These are phyloP conservation scores for Plectosphaerella plurivora DNA, from an alignment of 2,329 filamentous ascomycete species.

Conservation along the genomic window DNA sequence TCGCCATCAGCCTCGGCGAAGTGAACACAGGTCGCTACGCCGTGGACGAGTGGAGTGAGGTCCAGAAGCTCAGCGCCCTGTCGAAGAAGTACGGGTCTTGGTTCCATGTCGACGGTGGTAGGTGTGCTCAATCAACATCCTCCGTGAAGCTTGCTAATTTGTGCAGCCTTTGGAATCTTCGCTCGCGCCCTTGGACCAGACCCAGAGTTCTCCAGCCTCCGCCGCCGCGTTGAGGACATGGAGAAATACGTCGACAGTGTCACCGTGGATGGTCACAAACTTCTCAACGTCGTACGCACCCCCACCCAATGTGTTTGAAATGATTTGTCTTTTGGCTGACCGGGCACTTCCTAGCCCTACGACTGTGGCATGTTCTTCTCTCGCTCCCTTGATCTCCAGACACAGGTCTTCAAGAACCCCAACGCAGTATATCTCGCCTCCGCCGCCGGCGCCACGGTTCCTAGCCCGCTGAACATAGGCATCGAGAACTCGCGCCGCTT, in stretches of 20 bases:
- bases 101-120: conserved; percentile 82
- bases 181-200: conserved; percentile 58
- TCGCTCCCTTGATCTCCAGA: conserved; percentile 53
- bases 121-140: conserved; percentile 13
- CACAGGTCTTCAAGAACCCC: conserved; percentile 71
- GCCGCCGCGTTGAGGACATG: conserved; percentile 53
- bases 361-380: conserved; percentile 90
- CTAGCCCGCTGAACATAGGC: conserved; percentile 82
- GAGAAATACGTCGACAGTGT: conserved; percentile 79
- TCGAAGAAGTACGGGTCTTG: conserved; percentile 73
- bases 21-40: conserved; percentile 87
- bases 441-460: conserved; percentile 42
- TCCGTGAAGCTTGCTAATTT: conserved; percentile 2
- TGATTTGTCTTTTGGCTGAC: not conserved
- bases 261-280: conserved; percentile 80
- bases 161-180: conserved; percentile 76
- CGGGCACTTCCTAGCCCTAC: conserved; percentile 56
- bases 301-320: not conserved
- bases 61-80: conserved; percentile 58
- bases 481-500: conserved; percentile 91
- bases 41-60: conserved; percentile 51
- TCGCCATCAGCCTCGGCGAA: conserved; percentile 80
- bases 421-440: conserved; percentile 75
- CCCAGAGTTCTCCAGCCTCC: conserved; percentile 52
- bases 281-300: conserved; percentile 74